Conservation (phyloP, 805 yeast species). For the Myxozyma vanderwaltii region DNA sequence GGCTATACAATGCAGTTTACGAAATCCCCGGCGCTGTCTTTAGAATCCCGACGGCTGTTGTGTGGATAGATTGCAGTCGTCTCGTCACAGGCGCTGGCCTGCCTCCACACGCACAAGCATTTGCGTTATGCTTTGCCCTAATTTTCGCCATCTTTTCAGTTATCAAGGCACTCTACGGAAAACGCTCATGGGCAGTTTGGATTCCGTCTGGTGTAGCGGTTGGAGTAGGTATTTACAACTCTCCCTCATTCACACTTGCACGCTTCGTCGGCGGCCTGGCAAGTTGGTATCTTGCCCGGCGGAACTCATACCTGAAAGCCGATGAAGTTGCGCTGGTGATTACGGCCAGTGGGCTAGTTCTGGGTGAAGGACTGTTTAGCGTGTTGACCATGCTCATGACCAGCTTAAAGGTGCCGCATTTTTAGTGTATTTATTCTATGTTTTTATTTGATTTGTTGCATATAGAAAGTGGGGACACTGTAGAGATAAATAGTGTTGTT, state of each 20-base stretch:
- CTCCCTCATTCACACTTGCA: slow-evolving; percentile 91
- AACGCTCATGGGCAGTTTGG: slow-evolving; percentile 45
- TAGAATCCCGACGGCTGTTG: slow-evolving; percentile 90
- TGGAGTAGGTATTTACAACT: slow-evolving; percentile 92
- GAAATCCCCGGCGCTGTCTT: slow-evolving; percentile 80
- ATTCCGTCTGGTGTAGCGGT: slow-evolving; percentile 96
- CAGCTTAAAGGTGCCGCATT: slow-evolving; percentile 65
- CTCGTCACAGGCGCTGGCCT: slow-evolving; percentile 87
- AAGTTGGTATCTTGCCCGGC: slow-evolving; percentile 44
- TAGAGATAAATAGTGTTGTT: neutral
- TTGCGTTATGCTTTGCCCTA: slow-evolving; percentile 69
- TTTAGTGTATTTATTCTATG: no score
- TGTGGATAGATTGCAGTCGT: slow-evolving; percentile 96
- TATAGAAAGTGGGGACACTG: no score
- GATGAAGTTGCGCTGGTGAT: slow-evolving; percentile 74
- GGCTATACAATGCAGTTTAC: slow-evolving; percentile 77
- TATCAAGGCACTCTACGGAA: slow-evolving; percentile 45
- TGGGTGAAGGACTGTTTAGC: slow-evolving; percentile 92
- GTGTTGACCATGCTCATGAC: slow-evolving; percentile 79
- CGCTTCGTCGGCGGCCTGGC: slow-evolving; percentile 88
- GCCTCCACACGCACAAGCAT: slow-evolving; percentile 72
- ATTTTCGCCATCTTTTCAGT: slow-evolving; percentile 63
- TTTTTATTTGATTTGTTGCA: no score
- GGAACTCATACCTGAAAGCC: slow-evolving; percentile 2
- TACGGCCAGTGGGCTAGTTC: slow-evolving; percentile 84